Evolutionary conservation across 1,284 basidiomycete genomes (phyloP).

Genomic region (Grifola frondosa): DNA sequence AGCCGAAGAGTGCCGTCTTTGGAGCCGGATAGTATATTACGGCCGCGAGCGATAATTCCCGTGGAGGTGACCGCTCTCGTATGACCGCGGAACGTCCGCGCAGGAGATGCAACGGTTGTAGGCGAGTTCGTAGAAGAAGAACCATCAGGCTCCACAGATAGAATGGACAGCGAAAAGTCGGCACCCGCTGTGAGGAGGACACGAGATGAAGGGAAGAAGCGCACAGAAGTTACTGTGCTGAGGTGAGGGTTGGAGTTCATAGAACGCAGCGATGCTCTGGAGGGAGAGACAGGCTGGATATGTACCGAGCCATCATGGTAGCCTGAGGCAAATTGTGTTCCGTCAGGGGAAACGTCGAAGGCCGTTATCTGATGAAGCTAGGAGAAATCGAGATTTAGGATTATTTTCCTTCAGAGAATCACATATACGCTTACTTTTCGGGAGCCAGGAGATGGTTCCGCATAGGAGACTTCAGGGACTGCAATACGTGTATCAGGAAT

Average conservation of each 20-base stretch:
- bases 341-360: slow-evolving; percentile 60
- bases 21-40: slow-evolving; percentile 60
- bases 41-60: slow-evolving; percentile 62
- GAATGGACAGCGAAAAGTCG: slow-evolving; percentile 62
- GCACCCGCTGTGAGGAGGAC: slow-evolving; percentile 63
- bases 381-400: too few species aligned
- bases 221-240: slow-evolving; percentile 53
- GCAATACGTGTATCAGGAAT: slow-evolving; percentile 47
- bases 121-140: slow-evolving; percentile 19
- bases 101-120: slow-evolving; percentile 37
- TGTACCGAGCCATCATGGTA: slow-evolving; percentile 57
- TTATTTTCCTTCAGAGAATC: background rate
- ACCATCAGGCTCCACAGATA: slow-evolving; percentile 48
- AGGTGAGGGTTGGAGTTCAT: slow-evolving; percentile 39
- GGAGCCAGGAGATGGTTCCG: slow-evolving; percentile 40
- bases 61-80: slow-evolving; percentile 59
- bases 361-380: slow-evolving; percentile 50
- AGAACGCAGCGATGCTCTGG: too few species aligned
- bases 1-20: slow-evolving; percentile 70
- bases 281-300: slow-evolving; percentile 33
- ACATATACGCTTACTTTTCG: slow-evolving; percentile 41
- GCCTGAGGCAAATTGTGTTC: slow-evolving; percentile 56
- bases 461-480: slow-evolving; percentile 45
- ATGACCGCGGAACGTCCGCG: slow-evolving; percentile 69
- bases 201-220: slow-evolving; percentile 63